Evolutionary conservation across 345 rosid species (phyloP).

Genomic region (Erysimum cheiranthoides): DNA sequence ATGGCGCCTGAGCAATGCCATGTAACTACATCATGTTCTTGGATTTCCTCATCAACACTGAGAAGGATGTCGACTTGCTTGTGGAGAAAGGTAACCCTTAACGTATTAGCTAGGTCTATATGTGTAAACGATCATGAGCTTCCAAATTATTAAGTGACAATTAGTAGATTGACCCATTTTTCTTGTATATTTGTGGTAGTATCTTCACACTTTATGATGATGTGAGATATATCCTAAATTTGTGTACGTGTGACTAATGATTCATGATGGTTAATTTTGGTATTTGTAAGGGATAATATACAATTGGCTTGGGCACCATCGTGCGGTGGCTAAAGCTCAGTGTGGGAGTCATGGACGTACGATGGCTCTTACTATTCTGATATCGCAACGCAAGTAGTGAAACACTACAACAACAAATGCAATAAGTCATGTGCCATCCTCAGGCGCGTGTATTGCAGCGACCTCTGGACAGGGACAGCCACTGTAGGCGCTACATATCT

Average conservation of each 20-base stretch:
- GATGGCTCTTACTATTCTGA: background rate
- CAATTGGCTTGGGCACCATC: constrained; percentile 9
- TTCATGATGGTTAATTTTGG: background rate
- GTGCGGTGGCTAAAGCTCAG: constrained; percentile 27
- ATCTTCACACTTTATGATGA: background rate
- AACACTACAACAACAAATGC: background rate
- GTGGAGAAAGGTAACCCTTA: constrained; percentile 26
- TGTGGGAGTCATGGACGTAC: background rate
- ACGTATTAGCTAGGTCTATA: background rate
- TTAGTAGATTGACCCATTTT: no score
- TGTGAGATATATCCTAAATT: background rate
- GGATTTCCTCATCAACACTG: constrained; percentile 35
- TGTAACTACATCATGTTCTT: background rate
- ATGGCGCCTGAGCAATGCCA: constrained; percentile 15
- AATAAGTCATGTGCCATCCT: constrained; percentile 11
- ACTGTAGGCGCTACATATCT: constrained; percentile 1
- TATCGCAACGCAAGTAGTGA: background rate
- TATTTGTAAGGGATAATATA: background rate
- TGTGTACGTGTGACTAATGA: background rate
- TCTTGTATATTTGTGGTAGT: no score
- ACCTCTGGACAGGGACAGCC: constrained; percentile 38
- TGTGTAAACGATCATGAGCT: background rate
- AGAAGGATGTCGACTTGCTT: constrained; percentile 27
- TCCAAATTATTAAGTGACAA: no score
- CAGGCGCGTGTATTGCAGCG: constrained; percentile 29